phyloP scores from a whole-genome alignment of 495 filamentous ascomycete species.

The Durotheca rogersii region DNA sequence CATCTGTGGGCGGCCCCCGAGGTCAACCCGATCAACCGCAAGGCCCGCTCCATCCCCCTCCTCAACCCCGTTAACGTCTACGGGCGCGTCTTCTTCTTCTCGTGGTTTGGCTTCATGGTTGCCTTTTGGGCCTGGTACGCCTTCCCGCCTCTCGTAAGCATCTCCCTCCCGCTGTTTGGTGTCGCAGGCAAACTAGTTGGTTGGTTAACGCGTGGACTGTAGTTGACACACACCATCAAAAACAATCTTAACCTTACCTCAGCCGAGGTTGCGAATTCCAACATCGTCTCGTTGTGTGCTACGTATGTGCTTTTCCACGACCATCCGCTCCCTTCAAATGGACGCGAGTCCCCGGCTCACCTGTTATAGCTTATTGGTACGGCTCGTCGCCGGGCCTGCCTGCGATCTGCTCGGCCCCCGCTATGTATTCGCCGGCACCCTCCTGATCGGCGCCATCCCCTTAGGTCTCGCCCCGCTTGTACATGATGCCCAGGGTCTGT shows the following conservation, averaged over 20 bases:
- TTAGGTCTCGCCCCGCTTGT: conserved; percentile 81
- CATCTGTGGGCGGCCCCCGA: conserved; percentile 59
- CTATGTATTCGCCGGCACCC: conserved; percentile 70
- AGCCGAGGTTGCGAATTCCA: conserved; percentile 82
- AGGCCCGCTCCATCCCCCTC: conserved; percentile 77
- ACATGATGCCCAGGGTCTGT: conserved; percentile 65
- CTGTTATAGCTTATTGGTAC: conserved; percentile 65
- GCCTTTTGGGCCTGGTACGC: conserved; percentile 93
- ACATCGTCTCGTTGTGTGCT: conserved; percentile 81
- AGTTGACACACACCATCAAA: conserved; percentile 76
- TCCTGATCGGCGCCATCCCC: conserved; percentile 77
- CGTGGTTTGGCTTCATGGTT: conserved; percentile 93
- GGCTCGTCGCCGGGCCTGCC: conserved; percentile 76
- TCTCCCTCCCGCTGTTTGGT: not conserved
- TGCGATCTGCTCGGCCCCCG: conserved; percentile 87
- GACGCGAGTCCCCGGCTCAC: conserved; percentile 6
- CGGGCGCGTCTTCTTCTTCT: conserved; percentile 91
- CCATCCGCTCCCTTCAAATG: not conserved
- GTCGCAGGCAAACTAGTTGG: not conserved
- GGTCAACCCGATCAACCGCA: conserved; percentile 75
- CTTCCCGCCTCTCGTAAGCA: conserved; percentile 76
- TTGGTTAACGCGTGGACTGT: conserved; percentile 13
- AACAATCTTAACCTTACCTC: conserved; percentile 72
- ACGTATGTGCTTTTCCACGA: conserved; percentile 59
- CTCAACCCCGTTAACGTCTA: conserved; percentile 77